Base-by-base conservation (phyloP, 345 rosid species). In the Aquilaria yunnanensis region DNA sequence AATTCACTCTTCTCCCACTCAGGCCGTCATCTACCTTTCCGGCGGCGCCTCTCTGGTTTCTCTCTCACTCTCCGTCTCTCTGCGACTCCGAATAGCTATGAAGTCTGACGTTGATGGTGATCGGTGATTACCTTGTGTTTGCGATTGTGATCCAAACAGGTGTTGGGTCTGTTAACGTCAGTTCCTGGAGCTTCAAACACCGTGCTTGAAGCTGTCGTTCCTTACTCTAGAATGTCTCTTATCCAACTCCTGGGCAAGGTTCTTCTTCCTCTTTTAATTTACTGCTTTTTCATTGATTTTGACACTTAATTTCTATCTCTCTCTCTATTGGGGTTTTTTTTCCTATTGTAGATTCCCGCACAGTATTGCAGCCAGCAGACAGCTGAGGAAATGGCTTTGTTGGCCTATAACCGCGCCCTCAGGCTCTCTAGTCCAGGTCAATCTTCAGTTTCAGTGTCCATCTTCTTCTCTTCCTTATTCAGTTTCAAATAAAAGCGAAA, bases 101-200 rank as follows among this genome's bases (percentile, higher is more conserved):
- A 23, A 23, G 10, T 46, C 23, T 9, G 23, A 47, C 1, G 13
- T 49, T 14, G 50, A 48, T 48, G 14, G 37, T 33, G 12, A 10
- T 56, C 49, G 3, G 23, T 65, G 32, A 54, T 54, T 54, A 14
- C 29, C 9, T 14, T 12, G 56, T 9, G 56, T 9, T 37, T 62
- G 7, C 43, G 29, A 65, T 34, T 54, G 43, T 32, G 45, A 29
- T 61, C 41, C 12, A 33, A 16, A 5, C 77, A 89, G 97, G 89
- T 86, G 34, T 62, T 90, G 47, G 95, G 96, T 13, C 79, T 82
- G 86, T 74, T 94, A 75, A 75, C 81, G 74, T 77, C 99, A 0
- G 84, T 94, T 3, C 95, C 99, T 5, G 97, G 99, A 77, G 95
- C 99, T 65, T 64, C 96, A 37, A 86, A 69, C 64, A 90, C 99